phyloP scores from a whole-genome alignment of 768 basidiomycete species.

The Auriscalpium orientale region DNA sequence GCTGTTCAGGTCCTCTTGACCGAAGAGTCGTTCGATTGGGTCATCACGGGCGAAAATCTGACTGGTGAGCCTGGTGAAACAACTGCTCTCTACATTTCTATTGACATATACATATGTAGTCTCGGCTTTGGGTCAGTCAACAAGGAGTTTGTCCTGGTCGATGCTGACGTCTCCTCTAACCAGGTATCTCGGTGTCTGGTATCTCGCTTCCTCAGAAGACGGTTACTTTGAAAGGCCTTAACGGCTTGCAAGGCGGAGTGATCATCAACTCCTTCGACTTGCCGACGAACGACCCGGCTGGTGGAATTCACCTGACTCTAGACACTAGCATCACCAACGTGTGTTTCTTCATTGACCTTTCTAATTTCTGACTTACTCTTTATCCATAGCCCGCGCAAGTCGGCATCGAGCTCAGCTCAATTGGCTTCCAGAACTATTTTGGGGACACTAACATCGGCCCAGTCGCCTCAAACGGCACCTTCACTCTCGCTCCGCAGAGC shows the following conservation, averaged over 20 bases:
- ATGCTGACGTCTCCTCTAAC: not conserved
- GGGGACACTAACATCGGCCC: slow-evolving; percentile 50
- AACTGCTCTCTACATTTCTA: too few relatives aligned
- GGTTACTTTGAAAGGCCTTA: slow-evolving; percentile 63
- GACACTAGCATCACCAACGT: slow-evolving; percentile 55
- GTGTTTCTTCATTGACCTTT: slow-evolving; percentile 15
- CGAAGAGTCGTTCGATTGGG: slow-evolving; percentile 61
- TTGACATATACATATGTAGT: slow-evolving; percentile 27
- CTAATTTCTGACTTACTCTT: slow-evolving; percentile 4
- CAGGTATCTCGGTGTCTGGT: slow-evolving; percentile 51
- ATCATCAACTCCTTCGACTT: slow-evolving; percentile 61
- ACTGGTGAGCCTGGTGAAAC: slow-evolving; percentile 33
- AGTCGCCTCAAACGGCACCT: slow-evolving; percentile 38
- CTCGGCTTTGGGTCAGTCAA: slow-evolving; percentile 43
- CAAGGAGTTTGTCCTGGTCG: not conserved
- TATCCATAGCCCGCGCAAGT: slow-evolving; percentile 60
- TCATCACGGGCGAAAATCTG: slow-evolving; percentile 56
- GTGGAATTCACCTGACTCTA: slow-evolving; percentile 62
- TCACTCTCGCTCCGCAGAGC: slow-evolving; percentile 48
- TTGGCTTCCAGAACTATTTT: slow-evolving; percentile 55
- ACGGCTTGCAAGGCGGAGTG: slow-evolving; percentile 57
- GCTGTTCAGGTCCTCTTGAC: slow-evolving; percentile 43
- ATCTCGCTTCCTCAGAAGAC: slow-evolving; percentile 48
- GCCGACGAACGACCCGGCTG: slow-evolving; percentile 61
- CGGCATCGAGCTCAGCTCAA: slow-evolving; percentile 52